Evolutionary conservation across 2,329 filamentous ascomycete species (phyloP), one percentile per base, ranked within the genome.

Genomic region (Tolypocladium guangdongense): DNA sequence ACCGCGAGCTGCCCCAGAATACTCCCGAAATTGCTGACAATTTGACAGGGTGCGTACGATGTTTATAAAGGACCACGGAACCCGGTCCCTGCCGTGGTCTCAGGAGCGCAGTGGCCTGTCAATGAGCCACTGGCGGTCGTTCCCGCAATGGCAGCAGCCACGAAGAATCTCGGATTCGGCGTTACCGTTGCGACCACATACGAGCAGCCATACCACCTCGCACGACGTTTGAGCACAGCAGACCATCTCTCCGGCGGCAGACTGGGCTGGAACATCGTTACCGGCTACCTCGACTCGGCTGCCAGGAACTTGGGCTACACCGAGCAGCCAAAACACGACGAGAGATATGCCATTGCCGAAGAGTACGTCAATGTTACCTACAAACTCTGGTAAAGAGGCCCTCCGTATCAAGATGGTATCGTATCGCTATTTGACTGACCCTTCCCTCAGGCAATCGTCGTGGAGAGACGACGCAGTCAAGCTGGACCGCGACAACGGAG

Each of bases 41-140:
- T 20, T 10, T 45, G 12, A 3, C 32, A 66, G 66, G 82, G 81
- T 4, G 81, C 81, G 7, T 87, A 87, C 62, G 84, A 88, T 69
- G 82, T 87, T 5, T 88, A 86, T 67, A 81, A 81, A 55, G 78
- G 82, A 0, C 80, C 80, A 12, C 56, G 56, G 11, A 67, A 66
- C 0, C 67, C 72, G 4, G 75, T 78, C 3, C 78, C 83, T 0
- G 80, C 82, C 0, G 77, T 86, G 49, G 64, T 74, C 1, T 80
- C 81, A 0, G 84, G 82, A 1, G 81, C 83, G 0, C 84, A 88
- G 65, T 87, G 82, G 77, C 84, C 84, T 0, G 81, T 87, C n/a
- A 86, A 85, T 55, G 84, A 88, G 63, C 84, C 84, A 0, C 62
- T 87, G 2, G 57, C 63, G 7, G 75, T 83, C 2, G 73, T 87